Evolutionary conservation across 106 monocot species (phyloP).

Genomic region (Dendrobium chrysotoxum): DNA sequence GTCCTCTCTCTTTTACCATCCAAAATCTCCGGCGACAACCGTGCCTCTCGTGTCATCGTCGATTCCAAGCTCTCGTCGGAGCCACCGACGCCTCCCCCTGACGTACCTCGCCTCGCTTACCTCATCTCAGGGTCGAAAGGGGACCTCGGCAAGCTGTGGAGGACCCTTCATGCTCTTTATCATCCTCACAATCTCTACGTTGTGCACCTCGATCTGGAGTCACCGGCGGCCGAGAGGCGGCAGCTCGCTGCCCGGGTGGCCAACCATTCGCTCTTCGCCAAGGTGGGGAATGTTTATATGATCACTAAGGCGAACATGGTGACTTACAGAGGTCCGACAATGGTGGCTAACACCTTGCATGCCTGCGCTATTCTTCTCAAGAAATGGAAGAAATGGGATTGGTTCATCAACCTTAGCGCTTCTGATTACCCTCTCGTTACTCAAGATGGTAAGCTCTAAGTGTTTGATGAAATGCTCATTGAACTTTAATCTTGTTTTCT

Average conservation of each 20-base stretch:
- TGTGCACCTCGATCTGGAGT: slow-evolving; percentile 17
- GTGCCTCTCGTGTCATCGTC: background rate
- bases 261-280: slow-evolving; percentile 1
- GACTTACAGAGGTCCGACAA: slow-evolving; percentile 7
- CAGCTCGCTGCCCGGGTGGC: slow-evolving; percentile 2
- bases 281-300: slow-evolving; percentile 12
- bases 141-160: slow-evolving; percentile 5
- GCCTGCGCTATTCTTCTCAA: background rate
- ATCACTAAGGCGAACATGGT: slow-evolving; percentile 22
- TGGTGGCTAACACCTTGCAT: background rate
- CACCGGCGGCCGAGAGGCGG: slow-evolving; percentile 8
- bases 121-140: background rate
- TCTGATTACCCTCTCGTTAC: background rate
- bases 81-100: background rate
- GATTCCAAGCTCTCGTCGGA: background rate
- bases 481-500: background rate
- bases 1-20: background rate
- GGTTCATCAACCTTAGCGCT: background rate
- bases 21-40: background rate
- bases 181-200: slow-evolving; percentile 15
- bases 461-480: background rate
- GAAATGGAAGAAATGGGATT: background rate
- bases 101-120: background rate
- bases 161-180: slow-evolving; percentile 9
- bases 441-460: background rate